Percentiles rank a stretch among this genome's conserved stretches.
These are phyloP conservation scores for Piper longum DNA, from an alignment of 164 flowering plant genomes.

Conservation along the genomic window DNA sequence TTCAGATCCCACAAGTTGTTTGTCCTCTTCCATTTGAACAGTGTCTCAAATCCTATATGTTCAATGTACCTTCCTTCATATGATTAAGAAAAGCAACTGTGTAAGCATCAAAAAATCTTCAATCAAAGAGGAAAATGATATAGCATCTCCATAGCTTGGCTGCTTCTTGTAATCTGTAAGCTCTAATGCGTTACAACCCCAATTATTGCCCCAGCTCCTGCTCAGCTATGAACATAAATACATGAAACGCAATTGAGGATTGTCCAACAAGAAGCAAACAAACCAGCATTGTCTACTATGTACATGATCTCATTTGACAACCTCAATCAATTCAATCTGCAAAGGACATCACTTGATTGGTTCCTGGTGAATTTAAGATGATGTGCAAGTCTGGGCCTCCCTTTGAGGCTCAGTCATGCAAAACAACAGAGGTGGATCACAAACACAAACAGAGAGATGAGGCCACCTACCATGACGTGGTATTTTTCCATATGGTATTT, in stretches of 20 bases:
- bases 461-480: neutral
- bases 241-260: neutral
- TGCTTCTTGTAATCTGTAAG: neutral
- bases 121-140: neutral
- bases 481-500: neutral
- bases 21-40: neutral
- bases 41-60: neutral
- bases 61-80: neutral
- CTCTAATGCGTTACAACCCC: neutral
- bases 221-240: neutral
- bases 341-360: neutral
- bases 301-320: neutral
- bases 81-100: neutral
- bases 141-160: neutral
- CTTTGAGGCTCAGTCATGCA: neutral
- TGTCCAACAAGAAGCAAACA: neutral
- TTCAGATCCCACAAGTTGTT: neutral
- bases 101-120: too few species aligned
- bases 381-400: neutral
- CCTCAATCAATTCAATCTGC: too few species aligned
- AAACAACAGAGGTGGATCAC: neutral
- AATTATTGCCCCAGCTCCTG: neutral
- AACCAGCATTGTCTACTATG: neutral
- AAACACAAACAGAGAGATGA: too few species aligned
- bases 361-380: neutral